phyloP scores from a whole-genome alignment of 768 basidiomycete species.

The Tricholoma furcatifolium region DNA sequence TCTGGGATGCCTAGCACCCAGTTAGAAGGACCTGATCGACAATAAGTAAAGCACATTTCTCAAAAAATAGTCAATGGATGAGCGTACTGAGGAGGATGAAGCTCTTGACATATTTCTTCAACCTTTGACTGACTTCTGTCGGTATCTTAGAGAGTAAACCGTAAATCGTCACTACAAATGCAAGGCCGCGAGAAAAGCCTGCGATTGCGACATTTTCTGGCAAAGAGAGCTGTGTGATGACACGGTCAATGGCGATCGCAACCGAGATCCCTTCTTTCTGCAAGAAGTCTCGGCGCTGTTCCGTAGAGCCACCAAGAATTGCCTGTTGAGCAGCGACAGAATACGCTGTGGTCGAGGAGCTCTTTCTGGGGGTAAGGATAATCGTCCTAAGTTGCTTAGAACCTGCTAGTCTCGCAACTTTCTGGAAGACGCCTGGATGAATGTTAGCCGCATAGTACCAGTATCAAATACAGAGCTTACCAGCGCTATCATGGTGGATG shows the following conservation, averaged over 20 bases:
- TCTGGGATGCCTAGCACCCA: slow-evolving; percentile 4
- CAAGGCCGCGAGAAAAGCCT: slow-evolving; percentile 30
- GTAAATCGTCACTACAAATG: slow-evolving; percentile 22
- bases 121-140: slow-evolving; percentile 10
- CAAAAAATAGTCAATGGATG: too few species aligned
- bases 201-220: slow-evolving; percentile 19
- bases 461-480: slow-evolving; percentile 13
- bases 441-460: neutral
- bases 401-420: slow-evolving; percentile 17
- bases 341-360: slow-evolving; percentile 30
- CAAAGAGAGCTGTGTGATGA: slow-evolving; percentile 20
- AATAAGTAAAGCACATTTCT: too few species aligned
- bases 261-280: slow-evolving; percentile 27
- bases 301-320: slow-evolving; percentile 13
- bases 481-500: slow-evolving; percentile 26
- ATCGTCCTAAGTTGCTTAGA: slow-evolving; percentile 24
- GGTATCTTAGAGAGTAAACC: slow-evolving; percentile 19
- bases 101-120: slow-evolving; percentile 20
- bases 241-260: slow-evolving; percentile 24
- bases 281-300: slow-evolving; percentile 19
- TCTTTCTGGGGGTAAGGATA: slow-evolving; percentile 32
- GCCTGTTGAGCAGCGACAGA: slow-evolving; percentile 22
- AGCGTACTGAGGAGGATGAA: slow-evolving; percentile 21
- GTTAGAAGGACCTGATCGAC: slow-evolving; percentile 5
- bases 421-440: slow-evolving; percentile 23